phyloP scores from a whole-genome alignment of 2,329 filamentous ascomycete species.

The Tolypocladium guangdongense region DNA sequence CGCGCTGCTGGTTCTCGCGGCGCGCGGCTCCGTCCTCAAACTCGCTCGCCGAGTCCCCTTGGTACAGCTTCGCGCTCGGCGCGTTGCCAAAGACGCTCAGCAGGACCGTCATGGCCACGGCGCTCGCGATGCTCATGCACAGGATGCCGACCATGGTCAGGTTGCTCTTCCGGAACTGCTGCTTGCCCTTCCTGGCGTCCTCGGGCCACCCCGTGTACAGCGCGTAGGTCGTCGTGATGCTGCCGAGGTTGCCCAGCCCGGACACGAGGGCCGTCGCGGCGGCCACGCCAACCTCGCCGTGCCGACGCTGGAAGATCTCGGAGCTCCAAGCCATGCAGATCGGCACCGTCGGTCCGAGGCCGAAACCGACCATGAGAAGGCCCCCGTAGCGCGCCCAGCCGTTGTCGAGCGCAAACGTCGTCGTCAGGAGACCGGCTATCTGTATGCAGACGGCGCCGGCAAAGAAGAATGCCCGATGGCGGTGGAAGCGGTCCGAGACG shows the following conservation, averaged over 20 bases:
- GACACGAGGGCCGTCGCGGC: slow-evolving; percentile 78
- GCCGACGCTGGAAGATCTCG: slow-evolving; percentile 79
- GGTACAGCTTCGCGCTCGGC: slow-evolving; percentile 34
- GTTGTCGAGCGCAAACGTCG: slow-evolving; percentile 59
- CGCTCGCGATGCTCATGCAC: slow-evolving; percentile 63
- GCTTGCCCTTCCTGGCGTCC: slow-evolving; percentile 56
- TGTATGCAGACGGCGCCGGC: slow-evolving; percentile 64
- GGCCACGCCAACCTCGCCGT: slow-evolving; percentile 84
- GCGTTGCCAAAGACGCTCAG: slow-evolving; percentile 48
- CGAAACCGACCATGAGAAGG: slow-evolving; percentile 82
- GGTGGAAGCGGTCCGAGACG: slow-evolving; percentile 77
- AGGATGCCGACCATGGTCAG: slow-evolving; percentile 82
- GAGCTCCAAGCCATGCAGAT: slow-evolving; percentile 92
- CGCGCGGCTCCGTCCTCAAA: slow-evolving; percentile 51
- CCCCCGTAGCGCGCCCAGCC: slow-evolving; percentile 82
- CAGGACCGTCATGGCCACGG: slow-evolving; percentile 55
- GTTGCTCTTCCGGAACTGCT: slow-evolving; percentile 74
- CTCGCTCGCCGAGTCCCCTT: slow-evolving; percentile 27
- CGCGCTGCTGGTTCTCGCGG: slow-evolving; percentile 45
- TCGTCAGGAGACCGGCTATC: slow-evolving; percentile 69
- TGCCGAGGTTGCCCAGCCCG: slow-evolving; percentile 76
- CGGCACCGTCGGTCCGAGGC: slow-evolving; percentile 79
- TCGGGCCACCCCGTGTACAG: slow-evolving; percentile 79
- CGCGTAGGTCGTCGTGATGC: slow-evolving; percentile 79
- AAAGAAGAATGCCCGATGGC: slow-evolving; percentile 71